Conservation (phyloP, 2,329 filamentous ascomycete species). For the Claviceps sorghi region DNA sequence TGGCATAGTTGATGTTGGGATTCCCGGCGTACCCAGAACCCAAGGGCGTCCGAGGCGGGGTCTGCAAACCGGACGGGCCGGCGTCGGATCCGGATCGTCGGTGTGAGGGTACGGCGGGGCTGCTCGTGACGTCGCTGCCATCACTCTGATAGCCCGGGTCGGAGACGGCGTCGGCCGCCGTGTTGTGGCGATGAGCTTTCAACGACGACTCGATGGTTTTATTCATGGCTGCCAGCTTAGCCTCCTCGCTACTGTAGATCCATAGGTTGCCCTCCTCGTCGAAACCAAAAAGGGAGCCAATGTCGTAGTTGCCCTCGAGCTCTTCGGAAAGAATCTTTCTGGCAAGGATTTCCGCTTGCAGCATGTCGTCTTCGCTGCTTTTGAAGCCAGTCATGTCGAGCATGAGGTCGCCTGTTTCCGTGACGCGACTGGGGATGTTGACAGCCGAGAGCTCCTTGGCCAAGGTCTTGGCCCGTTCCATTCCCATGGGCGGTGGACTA, state of each 20-base stretch:
- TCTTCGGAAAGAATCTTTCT: conserved; percentile 87
- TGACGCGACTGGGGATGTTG: conserved; percentile 89
- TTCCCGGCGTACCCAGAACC: conserved; percentile 50
- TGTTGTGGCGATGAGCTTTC: conserved; percentile 30
- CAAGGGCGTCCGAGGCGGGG: conserved; percentile 55
- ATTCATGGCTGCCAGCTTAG: conserved; percentile 75
- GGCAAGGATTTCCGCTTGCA: conserved; percentile 85
- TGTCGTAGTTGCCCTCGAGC: conserved; percentile 87
- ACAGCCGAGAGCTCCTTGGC: conserved; percentile 78
- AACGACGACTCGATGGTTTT: conserved; percentile 39
- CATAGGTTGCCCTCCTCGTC: conserved; percentile 96
- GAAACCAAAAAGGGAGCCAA: conserved; percentile 85
- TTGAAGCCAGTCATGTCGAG: conserved; percentile 97
- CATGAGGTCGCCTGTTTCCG: conserved; percentile 86
- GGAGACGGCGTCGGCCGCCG: conserved; percentile 66
- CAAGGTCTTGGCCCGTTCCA: conserved; percentile 68
- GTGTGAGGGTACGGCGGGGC: conserved; percentile 33
- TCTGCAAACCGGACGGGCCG: conserved; percentile 39
- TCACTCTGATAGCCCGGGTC: conserved; percentile 96
- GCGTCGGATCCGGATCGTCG: conserved; percentile 54
- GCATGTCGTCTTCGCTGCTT: conserved; percentile 78
- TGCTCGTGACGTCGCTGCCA: conserved; percentile 47
- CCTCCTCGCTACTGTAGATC: conserved; percentile 97
- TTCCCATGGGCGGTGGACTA: conserved; percentile 64
- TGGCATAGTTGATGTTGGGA: conserved; percentile 79